Evolutionary conservation across 805 yeast species (phyloP).

Genomic region (Candida ulmi): DNA sequence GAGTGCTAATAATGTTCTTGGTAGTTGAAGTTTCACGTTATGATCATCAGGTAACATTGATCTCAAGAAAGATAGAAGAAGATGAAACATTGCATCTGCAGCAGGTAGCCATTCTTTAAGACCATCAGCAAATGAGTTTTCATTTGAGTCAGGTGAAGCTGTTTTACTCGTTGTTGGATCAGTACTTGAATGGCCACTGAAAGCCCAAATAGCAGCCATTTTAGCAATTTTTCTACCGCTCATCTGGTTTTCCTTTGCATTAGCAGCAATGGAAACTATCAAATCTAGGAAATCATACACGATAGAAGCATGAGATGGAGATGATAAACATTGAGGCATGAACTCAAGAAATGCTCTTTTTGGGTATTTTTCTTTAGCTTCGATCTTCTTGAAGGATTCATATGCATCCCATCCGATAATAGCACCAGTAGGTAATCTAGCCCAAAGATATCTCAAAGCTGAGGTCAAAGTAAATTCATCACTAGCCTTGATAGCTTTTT

Average conservation of each 20-base stretch:
- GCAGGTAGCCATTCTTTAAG: conserved; percentile 73
- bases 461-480: conserved; percentile 71
- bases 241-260: conserved; percentile 71
- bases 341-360: conserved; percentile 68
- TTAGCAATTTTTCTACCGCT: conserved; percentile 76
- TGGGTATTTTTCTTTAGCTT: conserved; percentile 61
- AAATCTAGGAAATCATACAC: conserved; percentile 85
- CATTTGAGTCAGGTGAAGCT: conserved; percentile 13
- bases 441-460: conserved; percentile 80
- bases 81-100: conserved; percentile 80
- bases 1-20: conserved; percentile 60
- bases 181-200: conserved; percentile 36
- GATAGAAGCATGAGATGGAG: conserved; percentile 85
- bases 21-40: conserved; percentile 49
- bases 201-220: conserved; percentile 88
- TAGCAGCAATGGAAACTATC: conserved; percentile 69
- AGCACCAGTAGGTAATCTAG: conserved; percentile 73
- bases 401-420: conserved; percentile 86
- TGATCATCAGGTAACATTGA: conserved; percentile 69
- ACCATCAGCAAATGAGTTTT: conserved; percentile 56
- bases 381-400: conserved; percentile 58
- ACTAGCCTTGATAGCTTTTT: conserved; percentile 39
- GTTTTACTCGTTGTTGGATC: conserved; percentile 19
- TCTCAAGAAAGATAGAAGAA: conserved; percentile 68
- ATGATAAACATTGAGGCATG: conserved; percentile 78